These are phyloP conservation scores for Umbelopsis ramanniana DNA, from an alignment of 192 early-diverging fungal species.

Conservation along the genomic window DNA sequence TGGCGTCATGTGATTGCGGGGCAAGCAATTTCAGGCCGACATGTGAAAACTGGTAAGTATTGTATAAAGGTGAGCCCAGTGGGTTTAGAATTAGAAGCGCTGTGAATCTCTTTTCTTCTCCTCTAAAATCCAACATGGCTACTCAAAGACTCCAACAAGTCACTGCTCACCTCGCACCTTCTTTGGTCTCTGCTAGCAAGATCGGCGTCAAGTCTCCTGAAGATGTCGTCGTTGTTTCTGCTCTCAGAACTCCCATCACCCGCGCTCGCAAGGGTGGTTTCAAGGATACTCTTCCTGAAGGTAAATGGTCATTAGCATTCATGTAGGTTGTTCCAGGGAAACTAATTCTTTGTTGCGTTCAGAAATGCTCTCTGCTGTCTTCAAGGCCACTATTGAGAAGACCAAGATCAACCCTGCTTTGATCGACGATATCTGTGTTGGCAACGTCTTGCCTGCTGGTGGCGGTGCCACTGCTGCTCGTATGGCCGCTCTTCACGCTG, in stretches of 20 bases:
- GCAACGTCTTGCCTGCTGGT: conserved; percentile 88
- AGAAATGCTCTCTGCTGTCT: conserved; percentile 71
- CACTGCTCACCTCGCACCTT: conserved; percentile 40
- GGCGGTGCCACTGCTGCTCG: conserved; percentile 90
- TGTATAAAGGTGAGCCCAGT: conserved; percentile 2
- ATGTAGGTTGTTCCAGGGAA: neutral
- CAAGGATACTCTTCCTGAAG: conserved; percentile 79
- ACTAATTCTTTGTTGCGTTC: conserved; percentile 32
- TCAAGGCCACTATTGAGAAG: conserved; percentile 66
- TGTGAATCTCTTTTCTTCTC: conserved; percentile 12
- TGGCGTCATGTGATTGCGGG: conserved; percentile 20
- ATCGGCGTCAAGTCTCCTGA: conserved; percentile 73
- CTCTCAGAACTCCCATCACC: conserved; percentile 77
- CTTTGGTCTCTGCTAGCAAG: conserved; percentile 39
- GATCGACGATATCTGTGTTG: conserved; percentile 93
- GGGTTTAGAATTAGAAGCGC: neutral
- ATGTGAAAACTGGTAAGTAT: conserved; percentile 2
- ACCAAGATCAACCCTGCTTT: conserved; percentile 63
- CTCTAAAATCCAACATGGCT: conserved; percentile 1
- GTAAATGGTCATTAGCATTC: conserved; percentile 3
- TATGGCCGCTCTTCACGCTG: conserved; percentile 91
- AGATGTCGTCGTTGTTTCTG: conserved; percentile 82
- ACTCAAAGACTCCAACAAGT: conserved; percentile 31
- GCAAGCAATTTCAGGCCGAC: neutral
- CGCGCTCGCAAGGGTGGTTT: conserved; percentile 80